Evolutionary conservation across 371 early-diverging fungal species (phyloP).

Genomic region (Entomophthora muscae): DNA sequence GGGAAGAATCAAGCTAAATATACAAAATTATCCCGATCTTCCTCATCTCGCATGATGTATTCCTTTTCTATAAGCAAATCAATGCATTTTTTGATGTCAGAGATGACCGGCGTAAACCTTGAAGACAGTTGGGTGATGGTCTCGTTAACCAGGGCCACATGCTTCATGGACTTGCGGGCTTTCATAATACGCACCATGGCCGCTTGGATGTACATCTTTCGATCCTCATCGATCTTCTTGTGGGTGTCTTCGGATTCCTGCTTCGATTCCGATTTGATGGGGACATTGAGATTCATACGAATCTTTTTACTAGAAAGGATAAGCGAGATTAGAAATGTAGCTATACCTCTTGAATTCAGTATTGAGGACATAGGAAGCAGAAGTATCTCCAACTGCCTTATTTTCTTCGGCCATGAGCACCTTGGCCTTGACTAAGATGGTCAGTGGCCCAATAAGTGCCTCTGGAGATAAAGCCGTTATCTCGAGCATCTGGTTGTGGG

Average conservation of each 20-base stretch:
- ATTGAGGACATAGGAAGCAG: slow-evolving; percentile 50
- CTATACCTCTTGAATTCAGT: slow-evolving; percentile 57
- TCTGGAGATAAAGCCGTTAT: slow-evolving; percentile 53
- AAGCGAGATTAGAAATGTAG: not conserved
- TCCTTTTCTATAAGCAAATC: slow-evolving; percentile 87
- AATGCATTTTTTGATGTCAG: slow-evolving; percentile 91
- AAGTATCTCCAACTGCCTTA: slow-evolving; percentile 26
- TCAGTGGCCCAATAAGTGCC: slow-evolving; percentile 44
- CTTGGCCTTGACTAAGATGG: slow-evolving; percentile 64
- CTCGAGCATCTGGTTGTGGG: slow-evolving; percentile 38
- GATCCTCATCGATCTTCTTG: slow-evolving; percentile 72
- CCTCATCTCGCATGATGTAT: slow-evolving; percentile 79
- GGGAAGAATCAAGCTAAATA: slow-evolving; percentile 49
- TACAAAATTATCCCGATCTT: slow-evolving; percentile 67
- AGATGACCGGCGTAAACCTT: slow-evolving; percentile 78
- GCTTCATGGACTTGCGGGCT: slow-evolving; percentile 81
- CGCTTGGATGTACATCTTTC: slow-evolving; percentile 83
- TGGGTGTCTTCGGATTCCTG: slow-evolving; percentile 74
- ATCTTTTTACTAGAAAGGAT: slow-evolving; percentile 61
- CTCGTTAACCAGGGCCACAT: slow-evolving; percentile 70
- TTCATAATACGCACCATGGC: slow-evolving; percentile 96
- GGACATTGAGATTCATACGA: slow-evolving; percentile 65
- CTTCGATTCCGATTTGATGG: slow-evolving; percentile 70
- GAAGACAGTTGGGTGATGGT: slow-evolving; percentile 73
- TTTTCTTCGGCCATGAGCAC: slow-evolving; percentile 34